Base-by-base conservation (phyloP, 2,329 filamentous ascomycete genomes). In the Lachnellula willkommii region DNA sequence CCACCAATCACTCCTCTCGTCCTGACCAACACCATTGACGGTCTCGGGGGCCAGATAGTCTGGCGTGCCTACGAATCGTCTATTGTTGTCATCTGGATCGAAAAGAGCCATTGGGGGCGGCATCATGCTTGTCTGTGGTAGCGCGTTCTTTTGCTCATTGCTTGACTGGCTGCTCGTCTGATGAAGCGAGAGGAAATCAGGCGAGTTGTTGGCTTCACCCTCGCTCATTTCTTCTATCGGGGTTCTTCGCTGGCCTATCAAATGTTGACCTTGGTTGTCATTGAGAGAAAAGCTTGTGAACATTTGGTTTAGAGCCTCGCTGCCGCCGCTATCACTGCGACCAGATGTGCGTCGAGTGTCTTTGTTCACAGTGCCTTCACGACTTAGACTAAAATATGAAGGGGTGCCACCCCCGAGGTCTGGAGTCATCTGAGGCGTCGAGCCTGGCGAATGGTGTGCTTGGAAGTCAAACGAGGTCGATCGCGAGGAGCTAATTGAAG, bases 1-100 rank as follows among this genome's bases (percentile, higher is more conserved):
- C 94, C 94, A 99, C 94, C 94, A 99, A 83, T 99, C 94, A 69
- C 94, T 97, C 63, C 93, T 94, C 71, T 97, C 93, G 68, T 99
- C 94, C 71, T 99, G 94, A 1, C 93, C 91, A 63, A 91, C 85
- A 50, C 95, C 94, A 62, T 90, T 92, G 68, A 99, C 95, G 0
- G 95, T 99, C 70, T 99, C 95, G 0, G 94, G 94, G 0, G 94
- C 94, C 14, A 99, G 81, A 69, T 99, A 99, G 71, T 99, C 94
- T 0, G 94, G 94, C 0, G 94, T 99, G 35, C 94, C 94, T 8
- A 99, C 94, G 66, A 99, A 99, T 40, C 90, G 86, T 53, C 94
- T 84, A 68, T 90, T 93, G 58, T 85, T 95, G 67, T 99, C 94
- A 68, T 96, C 88, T 0, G 94, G 94, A 66, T 97, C 92, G 68